phyloP scores from a whole-genome alignment of 2,329 filamentous ascomycete species.

The Whalleya microplaca region DNA sequence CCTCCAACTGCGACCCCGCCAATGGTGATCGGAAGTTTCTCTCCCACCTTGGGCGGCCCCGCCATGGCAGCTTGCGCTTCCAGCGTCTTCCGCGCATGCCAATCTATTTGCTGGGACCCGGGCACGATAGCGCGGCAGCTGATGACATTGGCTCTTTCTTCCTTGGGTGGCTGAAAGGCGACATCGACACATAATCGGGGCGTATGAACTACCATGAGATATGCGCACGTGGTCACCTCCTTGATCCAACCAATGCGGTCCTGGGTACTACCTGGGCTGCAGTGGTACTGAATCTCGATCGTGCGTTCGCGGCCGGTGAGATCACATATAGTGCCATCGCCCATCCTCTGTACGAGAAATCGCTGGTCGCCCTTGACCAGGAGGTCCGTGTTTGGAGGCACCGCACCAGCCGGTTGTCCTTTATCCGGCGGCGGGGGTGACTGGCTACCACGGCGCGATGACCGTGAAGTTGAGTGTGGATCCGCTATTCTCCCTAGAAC shows the following conservation, averaged over 20 bases:
- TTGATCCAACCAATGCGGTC: constrained; percentile 92
- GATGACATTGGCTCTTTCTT: constrained; percentile 76
- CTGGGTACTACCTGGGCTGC: constrained; percentile 71
- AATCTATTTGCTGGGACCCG: constrained; percentile 52
- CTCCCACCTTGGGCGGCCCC: constrained; percentile 29
- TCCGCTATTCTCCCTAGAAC: constrained; percentile 67
- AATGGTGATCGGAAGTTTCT: constrained; percentile 43
- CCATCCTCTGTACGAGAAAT: constrained; percentile 83
- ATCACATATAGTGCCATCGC: constrained; percentile 82
- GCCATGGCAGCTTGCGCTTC: constrained; percentile 44
- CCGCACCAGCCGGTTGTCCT: constrained; percentile 19
- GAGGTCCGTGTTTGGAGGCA: constrained; percentile 62
- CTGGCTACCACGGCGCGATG: constrained; percentile 29
- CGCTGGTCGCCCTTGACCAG: constrained; percentile 82
- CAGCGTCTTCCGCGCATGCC: constrained; percentile 41
- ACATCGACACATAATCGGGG: constrained; percentile 85
- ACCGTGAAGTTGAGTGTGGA: constrained; percentile 28
- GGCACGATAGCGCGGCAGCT: constrained; percentile 73
- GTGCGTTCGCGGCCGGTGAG: constrained; percentile 79
- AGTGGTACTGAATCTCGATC: constrained; percentile 82
- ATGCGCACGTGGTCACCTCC: constrained; percentile 87
- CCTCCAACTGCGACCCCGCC: constrained; percentile 59
- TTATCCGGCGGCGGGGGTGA: constrained; percentile 21
- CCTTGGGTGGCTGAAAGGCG: constrained; percentile 81
- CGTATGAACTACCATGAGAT: constrained; percentile 91